These are phyloP conservation scores for Backusella morwellensis DNA, from an alignment of 192 early-diverging fungal genomes.

Conservation along the genomic window DNA sequence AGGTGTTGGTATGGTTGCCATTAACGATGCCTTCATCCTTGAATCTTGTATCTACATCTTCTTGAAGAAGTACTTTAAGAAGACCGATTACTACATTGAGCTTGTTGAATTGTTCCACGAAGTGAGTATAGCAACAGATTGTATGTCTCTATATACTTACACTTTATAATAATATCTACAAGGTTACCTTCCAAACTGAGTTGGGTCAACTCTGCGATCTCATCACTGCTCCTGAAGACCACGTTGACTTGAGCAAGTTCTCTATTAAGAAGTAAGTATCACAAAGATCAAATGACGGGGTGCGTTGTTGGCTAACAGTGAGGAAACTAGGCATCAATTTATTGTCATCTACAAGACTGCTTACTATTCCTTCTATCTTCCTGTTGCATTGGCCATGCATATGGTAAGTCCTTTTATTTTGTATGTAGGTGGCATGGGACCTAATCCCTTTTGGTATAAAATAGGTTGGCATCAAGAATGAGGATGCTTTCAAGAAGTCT, in stretches of 20 bases:
- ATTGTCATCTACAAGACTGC: conserved; percentile 99
- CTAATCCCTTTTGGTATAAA: background rate
- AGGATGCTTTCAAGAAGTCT: conserved; percentile 78
- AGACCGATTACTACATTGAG: conserved; percentile 83
- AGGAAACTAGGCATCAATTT: conserved; percentile 63
- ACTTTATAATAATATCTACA: background rate
- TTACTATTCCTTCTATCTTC: conserved; percentile 99
- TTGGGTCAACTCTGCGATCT: conserved; percentile 97
- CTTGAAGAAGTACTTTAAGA: conserved; percentile 92
- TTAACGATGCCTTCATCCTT: conserved; percentile 96
- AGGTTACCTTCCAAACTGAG: conserved; percentile 93
- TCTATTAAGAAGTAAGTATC: conserved; percentile 78
- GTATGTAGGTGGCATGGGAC: background rate
- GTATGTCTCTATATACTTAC: background rate
- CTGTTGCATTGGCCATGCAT: conserved; percentile 91
- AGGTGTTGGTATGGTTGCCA: conserved; percentile 85
- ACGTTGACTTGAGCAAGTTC: conserved; percentile 91
- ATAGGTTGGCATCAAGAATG: conserved; percentile 76
- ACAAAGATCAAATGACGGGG: background rate
- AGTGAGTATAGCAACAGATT: conserved; percentile 19
- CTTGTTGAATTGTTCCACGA: conserved; percentile 95
- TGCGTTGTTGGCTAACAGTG: background rate
- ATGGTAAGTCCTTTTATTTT: conserved; percentile 49
- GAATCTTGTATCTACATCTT: conserved; percentile 92
- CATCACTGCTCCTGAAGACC: conserved; percentile 96